Evolutionary conservation across 129 eudicot species (phyloP).

Genomic region (Sambucus nigra): DNA sequence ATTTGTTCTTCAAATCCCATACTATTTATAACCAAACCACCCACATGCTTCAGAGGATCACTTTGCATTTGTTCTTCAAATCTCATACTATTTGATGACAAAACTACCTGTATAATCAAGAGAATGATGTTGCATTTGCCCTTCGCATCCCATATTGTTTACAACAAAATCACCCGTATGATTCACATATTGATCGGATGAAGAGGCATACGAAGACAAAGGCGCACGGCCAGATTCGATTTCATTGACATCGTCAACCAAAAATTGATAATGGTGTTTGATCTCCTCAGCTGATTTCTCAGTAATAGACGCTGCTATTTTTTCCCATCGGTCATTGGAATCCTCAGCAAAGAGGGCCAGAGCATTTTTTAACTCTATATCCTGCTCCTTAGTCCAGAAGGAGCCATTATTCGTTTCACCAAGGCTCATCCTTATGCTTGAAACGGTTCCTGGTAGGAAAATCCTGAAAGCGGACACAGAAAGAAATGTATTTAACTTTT

Average conservation of each 20-base stretch:
- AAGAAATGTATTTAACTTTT: not conserved
- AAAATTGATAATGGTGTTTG: conserved; percentile 9
- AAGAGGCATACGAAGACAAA: conserved; percentile 8
- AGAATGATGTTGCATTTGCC: conserved; percentile 1
- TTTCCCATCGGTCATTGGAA: conserved; percentile 4
- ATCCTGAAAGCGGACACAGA: not conserved
- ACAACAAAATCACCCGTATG: not conserved
- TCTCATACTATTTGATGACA: too few species aligned
- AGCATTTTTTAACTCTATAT: conserved; percentile 17
- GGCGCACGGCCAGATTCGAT: conserved; percentile 16
- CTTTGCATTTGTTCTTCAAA: too few species aligned
- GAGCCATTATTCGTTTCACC: not conserved
- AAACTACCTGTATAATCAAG: too few species aligned
- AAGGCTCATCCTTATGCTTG: not conserved
- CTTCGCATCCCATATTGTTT: not conserved
- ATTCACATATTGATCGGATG: not conserved
- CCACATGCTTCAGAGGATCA: too few species aligned
- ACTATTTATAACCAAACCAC: too few species aligned
- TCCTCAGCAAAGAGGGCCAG: conserved; percentile 12
- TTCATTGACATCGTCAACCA: conserved; percentile 14
- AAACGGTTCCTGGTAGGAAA: not conserved
- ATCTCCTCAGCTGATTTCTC: conserved; percentile 16
- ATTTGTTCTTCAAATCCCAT: too few species aligned
- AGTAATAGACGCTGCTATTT: conserved; percentile 8
- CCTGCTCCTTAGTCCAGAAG: conserved; percentile 18